Percentiles rank a stretch among this genome's conserved stretches.
Conservation (phyloP, 768 basidiomycete species). For the Pleurotus giganteus region DNA sequence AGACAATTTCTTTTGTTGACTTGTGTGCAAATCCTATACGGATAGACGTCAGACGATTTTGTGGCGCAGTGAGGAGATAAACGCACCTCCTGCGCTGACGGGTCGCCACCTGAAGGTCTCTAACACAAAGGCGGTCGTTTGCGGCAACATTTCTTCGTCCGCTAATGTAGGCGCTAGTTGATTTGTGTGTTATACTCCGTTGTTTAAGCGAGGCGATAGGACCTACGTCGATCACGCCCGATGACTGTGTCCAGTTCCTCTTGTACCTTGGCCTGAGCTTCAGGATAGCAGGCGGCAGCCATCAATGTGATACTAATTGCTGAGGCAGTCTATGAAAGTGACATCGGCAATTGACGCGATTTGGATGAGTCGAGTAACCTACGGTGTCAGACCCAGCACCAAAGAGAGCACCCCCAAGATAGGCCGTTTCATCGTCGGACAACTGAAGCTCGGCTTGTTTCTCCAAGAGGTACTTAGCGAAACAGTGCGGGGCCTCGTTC, state of each 20-base stretch:
- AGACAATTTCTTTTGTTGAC: constrained; percentile 62
- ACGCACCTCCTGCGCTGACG: constrained; percentile 43
- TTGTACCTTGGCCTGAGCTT: constrained; percentile 48
- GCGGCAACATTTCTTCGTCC: constrained; percentile 40
- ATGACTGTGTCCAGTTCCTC: constrained; percentile 53
- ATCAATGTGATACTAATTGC: constrained; percentile 56
- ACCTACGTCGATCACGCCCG: constrained; percentile 41
- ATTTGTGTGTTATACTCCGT: not conserved
- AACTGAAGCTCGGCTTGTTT: constrained; percentile 52
- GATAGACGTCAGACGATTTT: not conserved
- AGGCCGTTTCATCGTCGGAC: constrained; percentile 56
- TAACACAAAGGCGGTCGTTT: constrained; percentile 47
- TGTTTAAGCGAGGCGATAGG: not conserved
- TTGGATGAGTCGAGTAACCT: constrained; percentile 8
- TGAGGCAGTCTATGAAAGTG: constrained; percentile 40
- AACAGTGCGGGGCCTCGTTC: constrained; percentile 41
- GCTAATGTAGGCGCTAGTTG: constrained; percentile 35
- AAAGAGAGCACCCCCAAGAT: constrained; percentile 63
- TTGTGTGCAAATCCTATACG: constrained; percentile 56
- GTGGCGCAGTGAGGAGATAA: not conserved
- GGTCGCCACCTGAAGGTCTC: constrained; percentile 53
- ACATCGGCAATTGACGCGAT: not conserved
- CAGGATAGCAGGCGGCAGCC: constrained; percentile 55
- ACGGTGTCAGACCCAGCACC: constrained; percentile 66
- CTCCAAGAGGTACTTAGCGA: constrained; percentile 58